phyloP scores from a whole-genome alignment of 1,139 yeast genomes.

The Pichia sp. region DNA sequence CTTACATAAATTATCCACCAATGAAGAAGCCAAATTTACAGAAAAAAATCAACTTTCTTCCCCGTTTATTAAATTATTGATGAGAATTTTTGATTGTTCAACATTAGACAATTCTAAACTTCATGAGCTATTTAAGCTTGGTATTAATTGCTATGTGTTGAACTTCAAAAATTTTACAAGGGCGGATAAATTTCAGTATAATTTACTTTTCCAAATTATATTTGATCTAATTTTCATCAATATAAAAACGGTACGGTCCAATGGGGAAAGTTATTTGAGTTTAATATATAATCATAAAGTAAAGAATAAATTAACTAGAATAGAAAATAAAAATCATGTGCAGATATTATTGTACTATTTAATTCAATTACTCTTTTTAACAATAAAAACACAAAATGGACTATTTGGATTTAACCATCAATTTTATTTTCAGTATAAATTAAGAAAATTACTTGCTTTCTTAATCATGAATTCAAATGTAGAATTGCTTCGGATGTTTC shows the following conservation, averaged over 20 bases:
- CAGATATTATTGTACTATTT: conserved; percentile 12
- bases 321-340: conserved; percentile 1
- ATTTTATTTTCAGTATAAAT: neutral
- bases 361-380: conserved; percentile 11
- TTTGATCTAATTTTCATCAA: conserved; percentile 10
- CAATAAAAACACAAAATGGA: neutral
- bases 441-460: conserved; percentile 14
- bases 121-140: conserved; percentile 10
- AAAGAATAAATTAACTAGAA: conserved; percentile 8
- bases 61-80: conserved; percentile 5
- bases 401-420: neutral
- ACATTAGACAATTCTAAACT: conserved; percentile 3
- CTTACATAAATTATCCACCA: neutral
- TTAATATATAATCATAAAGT: conserved; percentile 6
- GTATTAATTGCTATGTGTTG: conserved; percentile 11
- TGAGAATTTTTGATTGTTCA: conserved; percentile 5
- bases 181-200: conserved; percentile 4
- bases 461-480: conserved; percentile 11
- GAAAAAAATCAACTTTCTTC: conserved; percentile 7
- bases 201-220: conserved; percentile 8
- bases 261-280: conserved; percentile 4
- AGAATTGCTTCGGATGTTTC: conserved; percentile 8
- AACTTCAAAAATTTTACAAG: conserved; percentile 10
- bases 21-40: neutral
- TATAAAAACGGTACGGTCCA: neutral